A percentile compares a stretch with the other conserved stretches of the same genome.
phyloP scores from a whole-genome alignment of 345 rosid species.

The Populus ilicifolia region DNA sequence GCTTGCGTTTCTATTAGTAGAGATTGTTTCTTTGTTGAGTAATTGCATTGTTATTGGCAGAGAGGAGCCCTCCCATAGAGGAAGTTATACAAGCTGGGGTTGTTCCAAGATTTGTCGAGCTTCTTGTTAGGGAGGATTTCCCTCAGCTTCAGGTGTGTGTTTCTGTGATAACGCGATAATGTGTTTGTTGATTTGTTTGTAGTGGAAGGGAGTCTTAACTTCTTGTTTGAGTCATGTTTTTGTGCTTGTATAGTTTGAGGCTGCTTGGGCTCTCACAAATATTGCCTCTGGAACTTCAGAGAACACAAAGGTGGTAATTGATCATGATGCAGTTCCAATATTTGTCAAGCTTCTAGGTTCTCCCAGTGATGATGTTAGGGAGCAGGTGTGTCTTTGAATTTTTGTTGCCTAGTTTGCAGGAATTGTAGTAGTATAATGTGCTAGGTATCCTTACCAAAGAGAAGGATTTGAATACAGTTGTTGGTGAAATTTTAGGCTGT shows the following conservation, averaged over 20 bases:
- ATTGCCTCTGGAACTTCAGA: slow-evolving; percentile 34
- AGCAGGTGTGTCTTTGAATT: slow-evolving; percentile 16
- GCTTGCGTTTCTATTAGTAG: background rate
- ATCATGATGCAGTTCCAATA: slow-evolving; percentile 30
- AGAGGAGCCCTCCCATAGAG: slow-evolving; percentile 24
- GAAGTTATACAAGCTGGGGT: slow-evolving; percentile 33
- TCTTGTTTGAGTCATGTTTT: background rate
- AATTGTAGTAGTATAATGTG: background rate
- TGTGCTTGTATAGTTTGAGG: slow-evolving; percentile 21
- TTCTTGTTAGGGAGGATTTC: slow-evolving; percentile 26
- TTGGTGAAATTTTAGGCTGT: slow-evolving; percentile 19
- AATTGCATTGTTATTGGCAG: background rate
- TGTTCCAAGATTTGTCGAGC: slow-evolving; percentile 29
- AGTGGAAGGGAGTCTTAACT: background rate
- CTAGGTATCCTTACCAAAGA: background rate
- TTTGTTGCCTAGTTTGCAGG: background rate
- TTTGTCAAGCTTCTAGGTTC: slow-evolving; percentile 30
- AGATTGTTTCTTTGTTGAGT: background rate
- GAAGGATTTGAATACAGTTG: background rate
- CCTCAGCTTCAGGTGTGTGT: slow-evolving; percentile 26
- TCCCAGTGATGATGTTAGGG: slow-evolving; percentile 30
- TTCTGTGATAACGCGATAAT: background rate
- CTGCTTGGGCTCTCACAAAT: slow-evolving; percentile 34
- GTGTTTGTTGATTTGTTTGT: background rate
- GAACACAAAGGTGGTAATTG: slow-evolving; percentile 28